phyloP scores from a whole-genome alignment of 768 basidiomycete species.

The Roridomyces roridus region DNA sequence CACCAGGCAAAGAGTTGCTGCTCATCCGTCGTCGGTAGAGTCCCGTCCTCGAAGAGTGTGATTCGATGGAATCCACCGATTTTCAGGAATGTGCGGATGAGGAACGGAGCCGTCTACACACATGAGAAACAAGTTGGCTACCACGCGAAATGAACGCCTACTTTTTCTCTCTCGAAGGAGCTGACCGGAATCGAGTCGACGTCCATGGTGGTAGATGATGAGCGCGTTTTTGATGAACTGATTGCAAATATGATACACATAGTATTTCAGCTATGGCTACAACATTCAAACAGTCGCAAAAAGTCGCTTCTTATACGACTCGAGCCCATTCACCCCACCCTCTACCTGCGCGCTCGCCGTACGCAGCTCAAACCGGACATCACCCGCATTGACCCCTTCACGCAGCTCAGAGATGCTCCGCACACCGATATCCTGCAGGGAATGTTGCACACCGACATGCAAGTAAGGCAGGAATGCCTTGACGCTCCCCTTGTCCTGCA shows the following conservation, averaged over 20 bases:
- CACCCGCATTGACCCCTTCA: conserved; percentile 66
- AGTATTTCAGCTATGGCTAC: background rate
- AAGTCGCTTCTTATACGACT: conserved; percentile 77
- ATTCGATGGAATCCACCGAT: conserved; percentile 79
- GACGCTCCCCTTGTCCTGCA: conserved; percentile 96
- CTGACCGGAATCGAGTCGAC: background rate
- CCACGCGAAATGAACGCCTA: background rate
- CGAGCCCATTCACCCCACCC: conserved; percentile 93
- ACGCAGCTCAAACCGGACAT: conserved; percentile 88
- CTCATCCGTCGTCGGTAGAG: conserved; percentile 79
- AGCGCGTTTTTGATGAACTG: background rate
- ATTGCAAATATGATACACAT: background rate
- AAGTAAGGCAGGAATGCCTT: conserved; percentile 91
- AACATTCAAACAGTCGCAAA: conserved; percentile 31
- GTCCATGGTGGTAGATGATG: conserved; percentile 10
- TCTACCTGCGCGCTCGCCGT: conserved; percentile 96
- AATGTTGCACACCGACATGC: conserved; percentile 86
- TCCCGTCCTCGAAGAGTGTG: conserved; percentile 77
- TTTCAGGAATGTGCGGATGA: conserved; percentile 84
- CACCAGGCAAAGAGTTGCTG: conserved; percentile 86
- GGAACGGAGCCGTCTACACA: conserved; percentile 75
- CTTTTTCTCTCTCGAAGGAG: conserved; percentile 23
- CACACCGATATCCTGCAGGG: conserved; percentile 92
- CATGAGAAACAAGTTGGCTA: background rate
- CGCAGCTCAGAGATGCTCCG: conserved; percentile 69